A percentile compares a stretch with the other conserved stretches of the same genome.
Evolutionary conservation across 176 grass and related monocot species (phyloP).

Genomic region (Carex parvula): DNA sequence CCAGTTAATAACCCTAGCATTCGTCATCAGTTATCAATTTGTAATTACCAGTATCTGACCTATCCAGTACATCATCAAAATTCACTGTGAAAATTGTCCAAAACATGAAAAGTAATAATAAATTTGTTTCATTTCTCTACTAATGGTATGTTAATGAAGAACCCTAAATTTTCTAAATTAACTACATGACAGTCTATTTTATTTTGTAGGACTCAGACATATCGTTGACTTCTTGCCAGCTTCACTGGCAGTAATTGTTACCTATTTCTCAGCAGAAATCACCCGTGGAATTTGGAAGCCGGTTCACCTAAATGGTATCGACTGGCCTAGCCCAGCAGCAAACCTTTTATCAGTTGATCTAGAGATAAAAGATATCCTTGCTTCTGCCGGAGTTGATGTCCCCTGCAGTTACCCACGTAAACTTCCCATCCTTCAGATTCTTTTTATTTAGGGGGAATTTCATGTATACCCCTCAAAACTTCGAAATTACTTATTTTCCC

Average conservation of each 20-base stretch:
- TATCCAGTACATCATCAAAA: not conserved
- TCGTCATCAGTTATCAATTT: not conserved
- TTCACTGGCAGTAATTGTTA: slow-evolving; percentile 40
- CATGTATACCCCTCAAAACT: no score
- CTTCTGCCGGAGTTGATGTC: slow-evolving; percentile 65
- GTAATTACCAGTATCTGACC: not conserved
- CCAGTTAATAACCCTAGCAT: not conserved
- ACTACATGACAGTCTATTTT: slow-evolving; percentile 6
- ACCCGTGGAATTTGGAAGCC: slow-evolving; percentile 58
- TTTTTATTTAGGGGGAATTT: not conserved
- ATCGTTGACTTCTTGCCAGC: slow-evolving; percentile 52
- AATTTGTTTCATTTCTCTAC: not conserved
- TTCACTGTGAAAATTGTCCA: not conserved
- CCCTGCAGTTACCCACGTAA: slow-evolving; percentile 50
- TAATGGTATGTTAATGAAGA: not conserved
- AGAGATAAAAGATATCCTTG: slow-evolving; percentile 76
- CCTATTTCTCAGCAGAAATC: slow-evolving; percentile 54
- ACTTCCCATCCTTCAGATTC: not conserved
- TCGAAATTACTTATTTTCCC: no score
- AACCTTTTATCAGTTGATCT: slow-evolving; percentile 51
- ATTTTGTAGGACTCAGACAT: slow-evolving; percentile 52
- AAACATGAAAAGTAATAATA: not conserved
- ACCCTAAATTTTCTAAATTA: slow-evolving; percentile 20
- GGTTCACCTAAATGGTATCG: slow-evolving; percentile 45
- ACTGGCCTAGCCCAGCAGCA: slow-evolving; percentile 46